Conservation (phyloP, 495 filamentous ascomycete genomes). For the Penicillium diatomitis region DNA sequence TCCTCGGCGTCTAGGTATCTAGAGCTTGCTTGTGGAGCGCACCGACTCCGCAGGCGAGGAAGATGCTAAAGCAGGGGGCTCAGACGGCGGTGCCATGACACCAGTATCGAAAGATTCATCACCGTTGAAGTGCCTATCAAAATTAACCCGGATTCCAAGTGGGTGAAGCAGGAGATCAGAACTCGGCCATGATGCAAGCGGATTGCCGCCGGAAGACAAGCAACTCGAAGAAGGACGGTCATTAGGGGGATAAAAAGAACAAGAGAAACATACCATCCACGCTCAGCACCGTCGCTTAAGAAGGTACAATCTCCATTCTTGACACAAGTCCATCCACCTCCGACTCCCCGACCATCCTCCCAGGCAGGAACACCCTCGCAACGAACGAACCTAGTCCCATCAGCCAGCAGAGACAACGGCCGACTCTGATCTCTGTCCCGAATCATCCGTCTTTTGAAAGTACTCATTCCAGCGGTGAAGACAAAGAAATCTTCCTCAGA, state of each 20-base stretch:
- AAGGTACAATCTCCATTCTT: slow-evolving; percentile 76
- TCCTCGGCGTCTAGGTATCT: no score
- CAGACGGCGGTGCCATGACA: slow-evolving; percentile 23
- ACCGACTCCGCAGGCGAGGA: background rate
- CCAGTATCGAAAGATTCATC: slow-evolving; percentile 59
- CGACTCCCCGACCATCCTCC: slow-evolving; percentile 57
- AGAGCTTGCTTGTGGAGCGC: no score
- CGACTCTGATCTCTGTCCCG: slow-evolving; percentile 12
- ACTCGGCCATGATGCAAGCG: background rate
- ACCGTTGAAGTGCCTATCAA: slow-evolving; percentile 59
- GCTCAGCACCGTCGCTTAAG: slow-evolving; percentile 70
- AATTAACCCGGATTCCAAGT: no score
- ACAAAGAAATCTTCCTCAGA: slow-evolving; percentile 70
- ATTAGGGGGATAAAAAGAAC: background rate
- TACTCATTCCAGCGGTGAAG: slow-evolving; percentile 76
- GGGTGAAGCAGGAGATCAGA: background rate
- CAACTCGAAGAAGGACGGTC: background rate
- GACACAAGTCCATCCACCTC: slow-evolving; percentile 72
- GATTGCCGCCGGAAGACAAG: slow-evolving; percentile 2
- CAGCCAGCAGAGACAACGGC: slow-evolving; percentile 16
- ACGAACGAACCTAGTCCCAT: slow-evolving; percentile 19
- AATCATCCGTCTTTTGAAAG: slow-evolving; percentile 35
- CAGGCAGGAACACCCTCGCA: slow-evolving; percentile 39
- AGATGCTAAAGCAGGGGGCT: background rate
- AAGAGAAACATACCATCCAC: slow-evolving; percentile 65